Evolutionary conservation across 345 rosid genomes (phyloP), one percentile per base, ranked within the genome.

Genomic region (Leavenworthia alabamica): DNA sequence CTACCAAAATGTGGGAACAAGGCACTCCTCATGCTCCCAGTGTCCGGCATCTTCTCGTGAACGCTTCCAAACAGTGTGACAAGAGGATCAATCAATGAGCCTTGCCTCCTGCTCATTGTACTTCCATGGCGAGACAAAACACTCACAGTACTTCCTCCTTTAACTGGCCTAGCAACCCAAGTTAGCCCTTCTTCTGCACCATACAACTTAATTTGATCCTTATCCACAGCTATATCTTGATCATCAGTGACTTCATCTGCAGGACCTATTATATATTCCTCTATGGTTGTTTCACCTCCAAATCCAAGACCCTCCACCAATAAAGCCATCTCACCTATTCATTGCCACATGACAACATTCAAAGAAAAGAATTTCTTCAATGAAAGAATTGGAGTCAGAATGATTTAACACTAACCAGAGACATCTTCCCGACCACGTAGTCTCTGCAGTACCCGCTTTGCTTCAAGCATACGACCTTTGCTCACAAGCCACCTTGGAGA

Each of bases 401-500:
- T 49, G 33, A 64, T 22, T 10, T 3, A 29, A 62, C 59, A 66
- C 86, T 75, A 66, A 93, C 99, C 99, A 10, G 92, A 62, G 23
- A 93, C 99, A 76, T 89, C 96, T 76, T 93, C 95, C 47, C 83
- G 78, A 42, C 87, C 81, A 50, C 90, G 86, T 45, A 93, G 71
- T 74, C 80, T 79, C 80, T 86, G 96, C 69, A 90, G 60, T 40
- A 90, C 97, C 65, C 56, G 66, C 80, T 86, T 93, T 12, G 99
- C 99, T 80, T 93, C 97, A 33, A 60, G 74, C 96, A 93, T 88
- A 62, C 74, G 77, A 62, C 99, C 99, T 77, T 90, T 93, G 51
- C 99, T 93, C 44, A 93, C 92, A 9, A 93, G 89, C 99, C 99
- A 93, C 73, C 97, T 72, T 4, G 99, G 99, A 12, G 99, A 93